These are phyloP conservation scores for Guadua angustifolia DNA, from an alignment of 176 grass and related monocot genomes.

Conservation along the genomic window DNA sequence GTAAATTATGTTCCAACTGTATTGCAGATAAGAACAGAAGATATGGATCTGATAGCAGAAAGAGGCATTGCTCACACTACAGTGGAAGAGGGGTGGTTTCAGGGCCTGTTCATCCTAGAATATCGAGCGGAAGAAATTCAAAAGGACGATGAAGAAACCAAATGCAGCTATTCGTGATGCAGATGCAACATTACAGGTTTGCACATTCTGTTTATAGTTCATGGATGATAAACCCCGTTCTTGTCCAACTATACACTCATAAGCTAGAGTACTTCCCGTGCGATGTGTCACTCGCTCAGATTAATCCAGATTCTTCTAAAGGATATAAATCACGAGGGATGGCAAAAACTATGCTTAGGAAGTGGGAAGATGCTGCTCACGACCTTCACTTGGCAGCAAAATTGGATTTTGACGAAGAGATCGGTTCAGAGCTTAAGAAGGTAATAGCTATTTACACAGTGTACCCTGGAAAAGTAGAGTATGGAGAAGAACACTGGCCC, in stretches of 20 bases:
- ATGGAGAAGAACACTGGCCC: not conserved
- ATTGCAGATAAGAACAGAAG: too few species aligned
- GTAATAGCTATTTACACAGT: conserved; percentile 42
- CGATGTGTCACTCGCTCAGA: conserved; percentile 41
- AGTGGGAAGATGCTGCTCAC: conserved; percentile 71
- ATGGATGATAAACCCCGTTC: conserved; percentile 14
- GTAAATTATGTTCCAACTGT: too few species aligned
- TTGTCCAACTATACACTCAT: conserved; percentile 30
- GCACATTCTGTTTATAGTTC: conserved; percentile 16
- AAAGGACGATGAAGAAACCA: conserved; percentile 63
- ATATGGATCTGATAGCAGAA: too few species aligned
- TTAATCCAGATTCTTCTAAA: conserved; percentile 80
- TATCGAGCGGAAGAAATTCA: too few species aligned
- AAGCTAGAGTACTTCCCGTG: conserved; percentile 20
- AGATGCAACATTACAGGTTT: conserved; percentile 69
- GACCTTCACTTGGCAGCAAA: conserved; percentile 71
- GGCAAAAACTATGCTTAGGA: conserved; percentile 69
- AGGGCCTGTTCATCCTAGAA: too few species aligned
- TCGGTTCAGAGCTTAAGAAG: conserved; percentile 65
- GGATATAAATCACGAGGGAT: conserved; percentile 81
- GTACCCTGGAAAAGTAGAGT: not conserved
- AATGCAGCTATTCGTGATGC: conserved; percentile 79
- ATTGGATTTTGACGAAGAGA: conserved; percentile 82
- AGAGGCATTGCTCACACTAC: too few species aligned
- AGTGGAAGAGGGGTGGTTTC: too few species aligned